Percentiles rank a stretch among this genome's conserved stretches.
Conservation (phyloP, 495 filamentous ascomycete genomes). For the Halenospora varia region DNA sequence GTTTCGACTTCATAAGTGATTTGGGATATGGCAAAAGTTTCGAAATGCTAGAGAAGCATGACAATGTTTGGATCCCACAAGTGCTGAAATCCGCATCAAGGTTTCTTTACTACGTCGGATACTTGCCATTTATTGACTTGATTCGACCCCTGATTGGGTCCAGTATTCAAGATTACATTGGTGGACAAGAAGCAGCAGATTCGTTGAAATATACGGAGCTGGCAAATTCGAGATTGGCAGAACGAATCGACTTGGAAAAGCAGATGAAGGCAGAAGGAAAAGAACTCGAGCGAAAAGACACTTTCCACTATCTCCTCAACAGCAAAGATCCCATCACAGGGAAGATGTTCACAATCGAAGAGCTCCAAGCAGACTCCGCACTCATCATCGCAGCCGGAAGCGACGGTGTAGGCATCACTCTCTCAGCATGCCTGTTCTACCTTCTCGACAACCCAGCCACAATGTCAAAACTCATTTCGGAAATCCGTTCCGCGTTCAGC, state of each 20-base stretch:
- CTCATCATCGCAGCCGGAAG: slow-evolving; percentile 38
- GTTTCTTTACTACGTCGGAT: slow-evolving; percentile 27
- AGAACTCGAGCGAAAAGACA: slow-evolving; percentile 27
- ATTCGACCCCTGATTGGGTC: slow-evolving; percentile 24
- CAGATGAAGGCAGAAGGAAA: background rate
- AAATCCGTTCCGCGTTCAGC: too few relatives aligned
- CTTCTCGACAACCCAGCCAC: too few relatives aligned
- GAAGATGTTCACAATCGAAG: slow-evolving; percentile 10
- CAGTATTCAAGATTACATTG: slow-evolving; percentile 20
- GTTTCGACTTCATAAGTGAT: slow-evolving; percentile 33
- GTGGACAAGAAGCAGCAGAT: slow-evolving; percentile 23
- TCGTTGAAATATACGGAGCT: slow-evolving; percentile 22
- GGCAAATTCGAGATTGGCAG: slow-evolving; percentile 9
- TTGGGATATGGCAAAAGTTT: slow-evolving; percentile 28
- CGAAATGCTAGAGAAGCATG: slow-evolving; percentile 18
- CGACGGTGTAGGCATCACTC: too few relatives aligned
- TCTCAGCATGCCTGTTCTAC: too few relatives aligned
- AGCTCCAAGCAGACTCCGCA: slow-evolving; percentile 5
- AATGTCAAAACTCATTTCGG: too few relatives aligned
- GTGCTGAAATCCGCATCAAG: slow-evolving; percentile 8
- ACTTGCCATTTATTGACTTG: slow-evolving; percentile 22
- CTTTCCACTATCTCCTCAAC: slow-evolving; percentile 56
- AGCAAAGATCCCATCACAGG: slow-evolving; percentile 54
- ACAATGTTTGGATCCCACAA: slow-evolving; percentile 14
- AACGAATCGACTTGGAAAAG: slow-evolving; percentile 6